Percentiles rank a stretch among this genome's conserved stretches.
These are phyloP conservation scores for Pseudogymnoascus sp. DNA, from an alignment of 2,329 filamentous ascomycete species.

Conservation along the genomic window DNA sequence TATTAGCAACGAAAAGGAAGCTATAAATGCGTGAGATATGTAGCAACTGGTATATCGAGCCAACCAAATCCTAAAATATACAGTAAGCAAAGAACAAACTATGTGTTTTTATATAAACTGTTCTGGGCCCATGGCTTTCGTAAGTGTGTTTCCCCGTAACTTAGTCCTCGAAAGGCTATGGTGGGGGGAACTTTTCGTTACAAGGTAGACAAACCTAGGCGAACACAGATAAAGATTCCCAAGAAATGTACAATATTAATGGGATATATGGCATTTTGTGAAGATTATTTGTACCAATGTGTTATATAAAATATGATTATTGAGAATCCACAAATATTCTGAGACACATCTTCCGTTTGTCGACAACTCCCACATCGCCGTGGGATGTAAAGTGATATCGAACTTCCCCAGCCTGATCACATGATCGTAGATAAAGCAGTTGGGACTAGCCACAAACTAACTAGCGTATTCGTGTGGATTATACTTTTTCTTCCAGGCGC, in stretches of 20 bases:
- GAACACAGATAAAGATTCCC: conserved; percentile 2
- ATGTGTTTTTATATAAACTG: not conserved
- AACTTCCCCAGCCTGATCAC: conserved; percentile 1
- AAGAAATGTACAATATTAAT: not conserved
- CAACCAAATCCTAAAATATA: conserved; percentile 1
- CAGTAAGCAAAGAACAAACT: not conserved
- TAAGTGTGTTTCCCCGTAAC: not conserved
- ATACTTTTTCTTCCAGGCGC: conserved; percentile 7
- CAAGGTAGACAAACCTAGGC: conserved; percentile 7
- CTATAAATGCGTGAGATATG: not conserved
- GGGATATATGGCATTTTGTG: not conserved
- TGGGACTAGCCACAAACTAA: not conserved
- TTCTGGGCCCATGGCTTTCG: not conserved
- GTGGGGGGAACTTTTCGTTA: conserved; percentile 6
- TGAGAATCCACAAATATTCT: not conserved
- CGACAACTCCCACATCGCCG: not conserved
- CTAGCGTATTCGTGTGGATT: not conserved
- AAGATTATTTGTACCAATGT: not conserved
- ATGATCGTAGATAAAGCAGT: not conserved
- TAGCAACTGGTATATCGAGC: not conserved
- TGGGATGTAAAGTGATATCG: not conserved
- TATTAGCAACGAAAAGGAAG: not conserved
- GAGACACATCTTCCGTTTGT: not conserved
- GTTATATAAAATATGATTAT: conserved; percentile 6
- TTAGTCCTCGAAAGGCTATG: conserved; percentile 2